A percentile compares a stretch with the other conserved stretches of the same genome.
These are phyloP conservation scores for Adansonia rubrostipa DNA, from an alignment of 441 rosid species.

Conservation along the genomic window DNA sequence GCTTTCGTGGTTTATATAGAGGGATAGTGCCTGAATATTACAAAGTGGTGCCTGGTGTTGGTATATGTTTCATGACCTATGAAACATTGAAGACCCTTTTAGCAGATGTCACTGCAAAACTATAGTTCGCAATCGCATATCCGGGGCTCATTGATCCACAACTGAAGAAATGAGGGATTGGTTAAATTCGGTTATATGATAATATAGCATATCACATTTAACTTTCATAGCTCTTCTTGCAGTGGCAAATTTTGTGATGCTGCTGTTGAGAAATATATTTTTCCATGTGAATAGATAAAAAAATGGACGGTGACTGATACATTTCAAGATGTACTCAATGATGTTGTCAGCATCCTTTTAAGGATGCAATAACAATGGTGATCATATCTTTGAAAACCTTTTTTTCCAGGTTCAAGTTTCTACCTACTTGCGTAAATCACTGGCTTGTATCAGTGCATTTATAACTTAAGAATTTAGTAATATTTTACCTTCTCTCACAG, in stretches of 20 bases:
- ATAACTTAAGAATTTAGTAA: not conserved
- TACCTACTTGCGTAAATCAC: not conserved
- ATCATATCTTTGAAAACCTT: constrained; percentile 8
- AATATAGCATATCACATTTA: not conserved
- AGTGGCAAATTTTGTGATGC: constrained; percentile 33
- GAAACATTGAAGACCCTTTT: constrained; percentile 75
- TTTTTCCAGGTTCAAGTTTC: not conserved
- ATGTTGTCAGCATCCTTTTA: not conserved
- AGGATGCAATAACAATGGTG: not conserved
- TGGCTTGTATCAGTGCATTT: constrained; percentile 5
- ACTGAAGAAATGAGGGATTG: not conserved
- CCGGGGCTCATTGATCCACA: not conserved
- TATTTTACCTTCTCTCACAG: not conserved
- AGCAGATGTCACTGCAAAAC: constrained; percentile 48
- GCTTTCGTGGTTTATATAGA: constrained; percentile 76
- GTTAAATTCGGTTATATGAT: constrained; percentile 15
- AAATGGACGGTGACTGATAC: not conserved
- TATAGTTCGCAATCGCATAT: constrained; percentile 26
- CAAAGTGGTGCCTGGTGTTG: constrained; percentile 95
- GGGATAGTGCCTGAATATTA: constrained; percentile 93
- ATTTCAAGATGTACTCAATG: constrained; percentile 21
- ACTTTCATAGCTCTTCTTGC: constrained; percentile 28
- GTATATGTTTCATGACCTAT: constrained; percentile 92
- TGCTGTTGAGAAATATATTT: constrained; percentile 30
- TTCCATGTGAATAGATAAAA: constrained; percentile 33